Base-by-base conservation (phyloP, 768 basidiomycete species). In the Artomyces pyxidatus region DNA sequence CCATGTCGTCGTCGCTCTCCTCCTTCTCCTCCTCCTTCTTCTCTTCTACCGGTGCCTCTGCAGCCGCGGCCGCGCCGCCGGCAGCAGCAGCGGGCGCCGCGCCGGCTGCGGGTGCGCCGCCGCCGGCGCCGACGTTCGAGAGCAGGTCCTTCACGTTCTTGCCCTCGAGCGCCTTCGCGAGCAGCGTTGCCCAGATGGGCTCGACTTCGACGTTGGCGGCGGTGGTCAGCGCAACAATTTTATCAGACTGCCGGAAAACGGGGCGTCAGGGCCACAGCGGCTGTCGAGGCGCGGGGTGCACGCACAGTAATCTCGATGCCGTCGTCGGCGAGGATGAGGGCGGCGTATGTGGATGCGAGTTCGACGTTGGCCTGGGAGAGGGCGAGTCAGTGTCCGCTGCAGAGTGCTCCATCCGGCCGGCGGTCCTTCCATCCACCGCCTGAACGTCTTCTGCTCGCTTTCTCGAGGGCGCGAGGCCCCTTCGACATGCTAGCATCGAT, bases 261-360 rank as follows among this genome's bases (percentile, higher is more conserved):
- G 14, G 6, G 14, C 3, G 8, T 37, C 37, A 19, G 35, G 8
- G 23, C 32, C 21, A 54, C 52, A 53, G 50, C 19, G 40, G 21
- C 35, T 1, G 44, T 4, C 17, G 14, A 29, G 42, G 23, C 48
- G 39, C 25, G 41, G 2, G 35, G 22, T 27, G 12, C 17, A 81
- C 91, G 61, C 61, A 96, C 94, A 57, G 95, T 96, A 65, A 99
- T 97, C 77, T 97, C 95, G 63, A 95, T 72, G 61, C 85, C 85
- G 57, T 96, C 94, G 73, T 98, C 96, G 59, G 93, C 94, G n/a
- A n/a, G n/a, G 72, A 97, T 97, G 63, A 99, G 87, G 59, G 92
- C 89, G 64, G 95, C 93, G 75, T 97, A 97, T 60, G 93, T 88
- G 55, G 93, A 75, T 60, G 93, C 91, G 65, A 95, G 88, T 67